Evolutionary conservation across 2,329 filamentous ascomycete species (phyloP).

Genomic region (Elsinoe batatas): DNA sequence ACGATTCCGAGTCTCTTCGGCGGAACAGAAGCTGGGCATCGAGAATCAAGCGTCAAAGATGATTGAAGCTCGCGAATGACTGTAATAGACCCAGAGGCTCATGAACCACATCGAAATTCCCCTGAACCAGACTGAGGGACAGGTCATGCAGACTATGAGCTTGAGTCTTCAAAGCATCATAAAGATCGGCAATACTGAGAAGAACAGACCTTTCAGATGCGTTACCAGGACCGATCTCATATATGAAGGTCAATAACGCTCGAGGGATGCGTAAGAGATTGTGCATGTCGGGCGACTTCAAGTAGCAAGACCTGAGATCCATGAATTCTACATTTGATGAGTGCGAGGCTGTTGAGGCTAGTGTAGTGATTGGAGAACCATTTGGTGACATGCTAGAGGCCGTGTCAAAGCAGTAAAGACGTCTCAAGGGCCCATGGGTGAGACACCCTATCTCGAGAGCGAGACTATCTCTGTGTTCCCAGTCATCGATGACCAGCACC

Average conservation of each 20-base stretch:
- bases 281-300: not conserved
- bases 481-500: not conserved
- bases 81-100: not conserved
- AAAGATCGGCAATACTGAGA: not conserved
- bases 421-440: not conserved
- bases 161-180: not conserved
- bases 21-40: not conserved
- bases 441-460: not conserved
- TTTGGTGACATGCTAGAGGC: not conserved
- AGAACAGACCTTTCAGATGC: too few species aligned
- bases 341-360: not conserved
- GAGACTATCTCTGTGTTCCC: not conserved
- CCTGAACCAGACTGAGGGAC: not conserved
- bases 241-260: not conserved
- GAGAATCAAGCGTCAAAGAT: not conserved
- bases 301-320: not conserved
- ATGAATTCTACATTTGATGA: not conserved
- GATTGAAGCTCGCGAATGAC: not conserved
- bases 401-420: not conserved
- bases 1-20: too few species aligned
- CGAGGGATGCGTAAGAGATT: not conserved
- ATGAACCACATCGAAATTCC: not conserved
- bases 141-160: not conserved
- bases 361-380: not conserved
- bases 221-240: not conserved